Evolutionary conservation across 1,139 yeast species (phyloP).

Genomic region (Saccharomyces hybrid): DNA sequence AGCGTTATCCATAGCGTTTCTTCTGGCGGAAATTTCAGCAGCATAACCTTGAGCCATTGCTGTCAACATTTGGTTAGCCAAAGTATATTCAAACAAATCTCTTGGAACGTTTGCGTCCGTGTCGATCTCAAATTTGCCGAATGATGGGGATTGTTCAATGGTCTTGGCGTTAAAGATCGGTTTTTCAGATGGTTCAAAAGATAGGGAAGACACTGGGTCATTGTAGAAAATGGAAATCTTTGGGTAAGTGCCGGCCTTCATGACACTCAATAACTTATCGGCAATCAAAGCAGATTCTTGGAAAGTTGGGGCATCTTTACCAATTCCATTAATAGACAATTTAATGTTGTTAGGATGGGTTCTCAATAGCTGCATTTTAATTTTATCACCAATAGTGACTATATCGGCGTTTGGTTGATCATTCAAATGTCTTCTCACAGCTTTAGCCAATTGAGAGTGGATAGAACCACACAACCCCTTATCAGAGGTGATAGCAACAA

Average conservation of each 20-base stretch:
- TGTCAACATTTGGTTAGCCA: conserved; percentile 82
- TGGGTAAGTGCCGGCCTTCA: conserved; percentile 47
- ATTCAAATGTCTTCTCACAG: conserved; percentile 60
- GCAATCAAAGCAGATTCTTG: conserved; percentile 82
- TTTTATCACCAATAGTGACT: conserved; percentile 90
- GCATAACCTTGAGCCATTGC: conserved; percentile 99
- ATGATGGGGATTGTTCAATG: conserved; percentile 81
- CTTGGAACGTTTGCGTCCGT: conserved; percentile 56
- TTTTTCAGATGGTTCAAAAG: conserved; percentile 77
- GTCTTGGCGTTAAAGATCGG: conserved; percentile 63
- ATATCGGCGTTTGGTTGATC: conserved; percentile 67
- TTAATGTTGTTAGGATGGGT: conserved; percentile 62
- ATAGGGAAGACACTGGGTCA: conserved; percentile 77
- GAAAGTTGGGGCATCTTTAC: conserved; percentile 95
- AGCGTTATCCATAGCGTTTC: conserved; percentile 99
- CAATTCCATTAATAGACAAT: conserved; percentile 80
- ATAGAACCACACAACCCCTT: conserved; percentile 98
- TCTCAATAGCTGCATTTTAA: conserved; percentile 82
- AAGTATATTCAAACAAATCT: conserved; percentile 74
- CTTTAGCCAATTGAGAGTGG: conserved; percentile 89
- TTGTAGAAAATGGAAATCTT: conserved; percentile 79
- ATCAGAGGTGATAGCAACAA: conserved; percentile 88
- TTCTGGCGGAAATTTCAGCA: conserved; percentile 95
- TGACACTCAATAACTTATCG: conserved; percentile 64
- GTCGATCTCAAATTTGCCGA: conserved; percentile 77